These are phyloP conservation scores for Trypanosoma cruzi DNA, from an alignment of 208 protist species.

Conservation along the genomic window DNA sequence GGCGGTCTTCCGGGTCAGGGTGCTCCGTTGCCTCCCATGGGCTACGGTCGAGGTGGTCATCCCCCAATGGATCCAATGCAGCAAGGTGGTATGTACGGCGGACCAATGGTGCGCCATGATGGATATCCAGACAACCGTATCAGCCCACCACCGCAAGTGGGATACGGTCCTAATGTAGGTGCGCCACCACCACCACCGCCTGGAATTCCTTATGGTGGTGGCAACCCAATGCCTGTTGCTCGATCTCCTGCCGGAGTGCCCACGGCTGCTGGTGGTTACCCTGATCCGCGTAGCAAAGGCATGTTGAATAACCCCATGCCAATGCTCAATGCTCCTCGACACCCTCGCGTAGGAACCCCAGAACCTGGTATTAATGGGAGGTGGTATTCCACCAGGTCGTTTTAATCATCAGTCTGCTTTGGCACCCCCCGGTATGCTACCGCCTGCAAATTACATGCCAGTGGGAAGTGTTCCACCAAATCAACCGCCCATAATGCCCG, in stretches of 20 bases:
- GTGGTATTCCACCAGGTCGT: conserved; percentile 15
- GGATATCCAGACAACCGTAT: conserved; percentile 24
- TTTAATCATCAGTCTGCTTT: conserved; percentile 26
- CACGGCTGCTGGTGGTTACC: conserved; percentile 9
- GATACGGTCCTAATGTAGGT: conserved; percentile 12
- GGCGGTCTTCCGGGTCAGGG: conserved; percentile 20
- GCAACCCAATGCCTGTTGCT: conserved; percentile 1
- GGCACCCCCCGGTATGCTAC: conserved; percentile 8
- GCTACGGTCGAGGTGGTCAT: conserved; percentile 18
- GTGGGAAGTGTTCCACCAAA: not conserved
- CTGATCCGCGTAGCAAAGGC: conserved; percentile 16
- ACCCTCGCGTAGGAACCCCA: conserved; percentile 24
- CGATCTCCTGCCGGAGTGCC: conserved; percentile 4
- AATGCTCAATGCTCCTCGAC: conserved; percentile 7
- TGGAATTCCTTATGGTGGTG: not conserved
- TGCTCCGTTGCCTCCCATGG: conserved; percentile 4
- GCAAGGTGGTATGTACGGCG: conserved; percentile 14
- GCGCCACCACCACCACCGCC: conserved; percentile 6
- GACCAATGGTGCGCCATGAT: conserved; percentile 23
- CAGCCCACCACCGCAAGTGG: conserved; percentile 20
- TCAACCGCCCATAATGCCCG: conserved; percentile 12
- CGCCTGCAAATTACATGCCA: conserved; percentile 9
- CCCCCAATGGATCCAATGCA: conserved; percentile 28
- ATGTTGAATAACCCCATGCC: conserved; percentile 20
- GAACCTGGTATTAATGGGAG: conserved; percentile 17